A percentile compares a stretch with the other conserved stretches of the same genome.
These are phyloP conservation scores for Debaryomyces psychrophilus DNA, from an alignment of 1,139 yeast genomes.

Conservation along the genomic window DNA sequence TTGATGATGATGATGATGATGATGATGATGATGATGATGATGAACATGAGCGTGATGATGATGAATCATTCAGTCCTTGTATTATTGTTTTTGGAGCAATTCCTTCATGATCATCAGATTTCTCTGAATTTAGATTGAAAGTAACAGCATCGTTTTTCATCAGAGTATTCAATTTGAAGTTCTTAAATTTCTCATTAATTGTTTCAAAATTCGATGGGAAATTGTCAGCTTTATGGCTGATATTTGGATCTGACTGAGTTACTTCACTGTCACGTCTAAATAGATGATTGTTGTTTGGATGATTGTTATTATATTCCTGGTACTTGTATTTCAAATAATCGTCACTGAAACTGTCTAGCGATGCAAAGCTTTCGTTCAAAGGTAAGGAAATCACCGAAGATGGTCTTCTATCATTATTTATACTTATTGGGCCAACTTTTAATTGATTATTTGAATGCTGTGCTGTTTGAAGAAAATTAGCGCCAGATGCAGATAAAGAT, in stretches of 20 bases:
- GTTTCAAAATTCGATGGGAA: conserved; percentile 13
- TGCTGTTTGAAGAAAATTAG: conserved; percentile 16
- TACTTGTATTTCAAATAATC: conserved; percentile 49
- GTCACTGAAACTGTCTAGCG: conserved; percentile 72
- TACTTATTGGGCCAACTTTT: conserved; percentile 42
- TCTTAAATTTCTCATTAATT: conserved; percentile 39
- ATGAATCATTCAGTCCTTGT: conserved; percentile 11
- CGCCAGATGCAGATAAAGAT: neutral
- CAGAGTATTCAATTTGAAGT: conserved; percentile 42
- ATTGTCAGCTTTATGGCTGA: conserved; percentile 1
- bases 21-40: conserved; percentile 13
- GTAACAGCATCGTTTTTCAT: conserved; percentile 31
- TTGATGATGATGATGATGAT: conserved; percentile 13
- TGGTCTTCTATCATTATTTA: conserved; percentile 24
- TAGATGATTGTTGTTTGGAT: neutral
- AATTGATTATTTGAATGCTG: conserved; percentile 15
- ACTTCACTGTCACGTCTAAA: conserved; percentile 8
- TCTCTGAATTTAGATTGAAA: conserved; percentile 2
- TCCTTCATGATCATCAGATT: conserved; percentile 20
- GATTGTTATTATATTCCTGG: conserved; percentile 29
- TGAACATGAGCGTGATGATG: conserved; percentile 9
- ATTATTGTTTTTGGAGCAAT: conserved; percentile 27
- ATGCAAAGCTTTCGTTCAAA: conserved; percentile 74
- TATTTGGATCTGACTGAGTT: conserved; percentile 12
- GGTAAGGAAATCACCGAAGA: conserved; percentile 56